These are phyloP conservation scores for Phytophthora kernoviae DNA, from an alignment of 352 stramenopile species.

Conservation along the genomic window DNA sequence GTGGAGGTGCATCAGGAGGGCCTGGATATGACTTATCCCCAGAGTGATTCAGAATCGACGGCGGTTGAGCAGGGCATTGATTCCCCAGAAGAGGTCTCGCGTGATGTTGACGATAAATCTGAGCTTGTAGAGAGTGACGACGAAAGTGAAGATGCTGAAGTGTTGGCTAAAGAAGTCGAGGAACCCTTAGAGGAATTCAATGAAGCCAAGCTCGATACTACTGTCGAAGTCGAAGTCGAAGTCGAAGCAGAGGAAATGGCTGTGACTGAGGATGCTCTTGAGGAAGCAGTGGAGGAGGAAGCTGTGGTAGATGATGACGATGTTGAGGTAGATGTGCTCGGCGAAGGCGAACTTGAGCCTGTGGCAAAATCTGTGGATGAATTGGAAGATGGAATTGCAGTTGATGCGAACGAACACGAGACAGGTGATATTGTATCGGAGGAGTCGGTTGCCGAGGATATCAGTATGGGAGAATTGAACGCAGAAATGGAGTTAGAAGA, in stretches of 20 bases:
- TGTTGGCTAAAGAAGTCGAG: not conserved
- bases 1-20: slow-evolving; percentile 24
- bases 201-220: not conserved
- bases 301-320: not conserved
- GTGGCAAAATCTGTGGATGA: too few relatives aligned
- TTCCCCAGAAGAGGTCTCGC: not conserved
- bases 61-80: slow-evolving; percentile 20
- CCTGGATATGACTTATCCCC: slow-evolving; percentile 18
- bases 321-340: not conserved
- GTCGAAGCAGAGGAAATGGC: not conserved
- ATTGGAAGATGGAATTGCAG: too few relatives aligned
- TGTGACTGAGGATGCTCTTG: not conserved
- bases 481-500: too few relatives aligned
- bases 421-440: too few relatives aligned
- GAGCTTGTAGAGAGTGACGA: slow-evolving; percentile 1
- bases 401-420: too few relatives aligned
- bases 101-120: not conserved
- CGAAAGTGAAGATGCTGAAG: not conserved
- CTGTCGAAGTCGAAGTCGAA: not conserved
- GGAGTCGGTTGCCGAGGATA: not conserved
- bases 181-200: not conserved
- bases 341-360: not conserved
- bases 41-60: slow-evolving; percentile 4
- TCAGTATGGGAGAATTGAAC: not conserved
- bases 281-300: not conserved